A percentile compares a stretch with the other conserved stretches of the same genome.
These are phyloP conservation scores for Colletotrichum neosansevieriae DNA, from an alignment of 2,329 filamentous ascomycete species.

Conservation along the genomic window DNA sequence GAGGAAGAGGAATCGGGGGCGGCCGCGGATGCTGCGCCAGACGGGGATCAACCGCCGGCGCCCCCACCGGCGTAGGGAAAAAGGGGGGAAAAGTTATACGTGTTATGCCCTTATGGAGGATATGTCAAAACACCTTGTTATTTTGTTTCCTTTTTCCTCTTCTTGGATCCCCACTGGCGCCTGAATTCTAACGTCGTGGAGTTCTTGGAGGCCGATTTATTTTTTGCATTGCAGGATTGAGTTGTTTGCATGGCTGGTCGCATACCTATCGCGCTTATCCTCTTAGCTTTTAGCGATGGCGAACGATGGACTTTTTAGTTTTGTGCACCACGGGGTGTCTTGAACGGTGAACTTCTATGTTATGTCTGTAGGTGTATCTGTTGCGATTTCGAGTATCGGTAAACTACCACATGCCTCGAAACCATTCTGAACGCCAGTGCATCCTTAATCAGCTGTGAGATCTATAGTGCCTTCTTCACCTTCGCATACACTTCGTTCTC, in stretches of 20 bases:
- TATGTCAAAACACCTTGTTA: slow-evolving; percentile 16
- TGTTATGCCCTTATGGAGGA: slow-evolving; percentile 29
- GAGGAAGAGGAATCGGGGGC: slow-evolving; percentile 29
- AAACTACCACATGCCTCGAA: too few relatives aligned
- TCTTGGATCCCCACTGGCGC: neutral
- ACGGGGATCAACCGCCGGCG: slow-evolving; percentile 27
- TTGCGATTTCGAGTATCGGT: too few relatives aligned
- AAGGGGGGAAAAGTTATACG: neutral
- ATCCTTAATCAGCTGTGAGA: too few relatives aligned
- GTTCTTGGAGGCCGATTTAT: slow-evolving; percentile 13
- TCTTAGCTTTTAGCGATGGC: slow-evolving; percentile 31
- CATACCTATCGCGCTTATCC: neutral
- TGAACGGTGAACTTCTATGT: neutral
- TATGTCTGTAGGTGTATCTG: too few relatives aligned
- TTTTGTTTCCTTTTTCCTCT: slow-evolving; percentile 7
- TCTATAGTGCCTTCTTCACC: slow-evolving; percentile 15
- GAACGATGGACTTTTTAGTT: slow-evolving; percentile 19
- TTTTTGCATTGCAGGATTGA: slow-evolving; percentile 19
- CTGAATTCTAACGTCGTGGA: slow-evolving; percentile 20
- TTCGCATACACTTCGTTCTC: slow-evolving; percentile 54
- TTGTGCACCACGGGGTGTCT: neutral
- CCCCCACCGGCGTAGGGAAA: slow-evolving; percentile 19
- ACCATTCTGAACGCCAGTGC: too few relatives aligned
- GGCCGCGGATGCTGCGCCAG: slow-evolving; percentile 8
- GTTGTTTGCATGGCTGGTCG: slow-evolving; percentile 17